A percentile compares a stretch with the other conserved stretches of the same genome.
These are phyloP conservation scores for Beauveria sp. DNA, from an alignment of 2,329 filamentous ascomycete genomes.

Conservation along the genomic window DNA sequence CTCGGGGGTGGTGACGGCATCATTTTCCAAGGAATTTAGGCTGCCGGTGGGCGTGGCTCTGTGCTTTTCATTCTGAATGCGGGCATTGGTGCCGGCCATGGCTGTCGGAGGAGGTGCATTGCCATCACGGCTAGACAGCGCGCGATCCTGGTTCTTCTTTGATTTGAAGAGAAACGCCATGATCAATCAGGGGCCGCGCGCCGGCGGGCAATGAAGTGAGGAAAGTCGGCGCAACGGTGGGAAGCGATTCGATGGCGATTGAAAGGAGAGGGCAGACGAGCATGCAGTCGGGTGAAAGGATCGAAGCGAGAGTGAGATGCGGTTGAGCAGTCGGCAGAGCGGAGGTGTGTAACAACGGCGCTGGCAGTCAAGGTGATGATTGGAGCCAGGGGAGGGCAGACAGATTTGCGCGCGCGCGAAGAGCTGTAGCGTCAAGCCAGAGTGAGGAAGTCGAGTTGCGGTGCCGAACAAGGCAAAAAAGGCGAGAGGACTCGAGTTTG, in stretches of 20 bases:
- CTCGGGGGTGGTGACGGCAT: constrained; percentile 53
- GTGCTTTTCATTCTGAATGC: constrained; percentile 47
- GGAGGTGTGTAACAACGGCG: not conserved
- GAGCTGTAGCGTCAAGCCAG: not conserved
- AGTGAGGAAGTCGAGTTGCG: not conserved
- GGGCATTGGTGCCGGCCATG: constrained; percentile 40
- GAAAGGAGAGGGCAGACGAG: not conserved
- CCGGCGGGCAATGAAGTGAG: constrained; percentile 20
- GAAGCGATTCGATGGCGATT: constrained; percentile 5
- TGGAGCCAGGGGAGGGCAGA: not conserved
- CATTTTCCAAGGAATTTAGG: constrained; percentile 62
- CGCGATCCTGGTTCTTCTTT: constrained; percentile 65
- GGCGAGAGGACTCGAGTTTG: constrained; percentile 24
- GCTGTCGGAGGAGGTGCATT: constrained; percentile 40
- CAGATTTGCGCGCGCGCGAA: not conserved
- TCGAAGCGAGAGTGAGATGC: not conserved
- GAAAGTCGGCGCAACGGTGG: constrained; percentile 17
- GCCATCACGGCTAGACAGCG: constrained; percentile 47
- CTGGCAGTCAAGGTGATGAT: not conserved
- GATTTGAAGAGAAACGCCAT: constrained; percentile 83
- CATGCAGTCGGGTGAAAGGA: not conserved
- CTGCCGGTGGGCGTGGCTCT: constrained; percentile 72
- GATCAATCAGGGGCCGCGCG: constrained; percentile 34
- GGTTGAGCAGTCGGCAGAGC: not conserved
- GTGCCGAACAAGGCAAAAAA: not conserved